phyloP scores from a whole-genome alignment of 1,284 basidiomycete species.

The Apiotrichum laibachii region DNA sequence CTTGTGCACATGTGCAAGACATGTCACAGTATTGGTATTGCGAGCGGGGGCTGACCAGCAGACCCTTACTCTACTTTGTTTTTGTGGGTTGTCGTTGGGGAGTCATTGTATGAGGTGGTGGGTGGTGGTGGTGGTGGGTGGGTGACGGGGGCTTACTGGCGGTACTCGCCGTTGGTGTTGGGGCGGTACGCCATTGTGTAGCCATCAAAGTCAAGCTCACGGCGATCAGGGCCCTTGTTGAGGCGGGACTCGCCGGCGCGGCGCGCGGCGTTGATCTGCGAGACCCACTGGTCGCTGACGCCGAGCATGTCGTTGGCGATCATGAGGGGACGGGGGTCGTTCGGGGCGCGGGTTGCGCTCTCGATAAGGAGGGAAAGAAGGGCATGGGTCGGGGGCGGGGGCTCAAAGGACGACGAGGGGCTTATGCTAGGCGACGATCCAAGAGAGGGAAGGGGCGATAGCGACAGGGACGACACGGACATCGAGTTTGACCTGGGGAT shows the following conservation, averaged over 20 bases:
- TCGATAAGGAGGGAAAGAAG: slow-evolving; percentile 2
- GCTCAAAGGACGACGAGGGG: neutral
- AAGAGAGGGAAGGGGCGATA: neutral
- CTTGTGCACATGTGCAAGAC: no score
- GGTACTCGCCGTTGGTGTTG: no score
- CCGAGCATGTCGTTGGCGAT: slow-evolving; percentile 6
- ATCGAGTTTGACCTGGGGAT: neutral
- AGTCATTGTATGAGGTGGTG: no score
- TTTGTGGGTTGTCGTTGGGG: no score
- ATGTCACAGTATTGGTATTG: no score
- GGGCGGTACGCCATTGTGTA: no score
- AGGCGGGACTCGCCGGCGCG: neutral
- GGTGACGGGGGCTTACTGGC: no score
- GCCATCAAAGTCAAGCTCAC: no score
- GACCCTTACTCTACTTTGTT: no score
- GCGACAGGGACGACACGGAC: neutral
- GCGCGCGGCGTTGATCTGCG: neutral
- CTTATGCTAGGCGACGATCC: neutral
- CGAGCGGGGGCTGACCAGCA: no score
- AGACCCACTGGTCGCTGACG: slow-evolving; percentile 6
- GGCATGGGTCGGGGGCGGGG: neutral
- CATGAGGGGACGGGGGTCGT: slow-evolving; percentile 1
- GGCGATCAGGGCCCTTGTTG: no score
- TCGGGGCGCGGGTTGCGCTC: neutral
- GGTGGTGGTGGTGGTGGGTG: no score